Percentiles rank a stretch among this genome's conserved stretches.
Conservation (phyloP, 495 filamentous ascomycete species). For the Neurospora sp. region DNA sequence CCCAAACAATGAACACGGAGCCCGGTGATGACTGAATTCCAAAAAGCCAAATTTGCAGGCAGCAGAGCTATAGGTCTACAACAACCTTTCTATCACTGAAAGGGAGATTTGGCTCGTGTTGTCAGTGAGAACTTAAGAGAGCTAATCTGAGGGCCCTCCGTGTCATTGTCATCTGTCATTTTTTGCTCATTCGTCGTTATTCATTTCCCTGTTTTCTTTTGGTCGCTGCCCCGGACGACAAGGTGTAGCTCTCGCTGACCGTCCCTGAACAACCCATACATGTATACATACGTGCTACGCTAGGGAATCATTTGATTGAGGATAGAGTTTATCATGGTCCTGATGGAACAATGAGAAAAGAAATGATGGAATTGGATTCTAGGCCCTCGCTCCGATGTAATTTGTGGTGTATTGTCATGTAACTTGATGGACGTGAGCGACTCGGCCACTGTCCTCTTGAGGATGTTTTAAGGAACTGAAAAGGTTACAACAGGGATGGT, state of each 20-base stretch:
- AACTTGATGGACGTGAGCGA: too few relatives aligned
- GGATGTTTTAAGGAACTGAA: too few relatives aligned
- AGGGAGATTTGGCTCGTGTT: constrained; percentile 26
- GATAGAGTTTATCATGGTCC: background rate
- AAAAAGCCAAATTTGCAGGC: constrained; percentile 58
- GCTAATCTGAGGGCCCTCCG: constrained; percentile 47
- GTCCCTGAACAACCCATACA: background rate
- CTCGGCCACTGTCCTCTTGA: too few relatives aligned
- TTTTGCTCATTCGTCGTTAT: background rate
- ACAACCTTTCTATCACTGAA: constrained; percentile 1
- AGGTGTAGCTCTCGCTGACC: background rate
- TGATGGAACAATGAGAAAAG: too few relatives aligned
- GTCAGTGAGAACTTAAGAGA: constrained; percentile 49
- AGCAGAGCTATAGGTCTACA: constrained; percentile 26
- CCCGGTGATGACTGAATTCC: constrained; percentile 50
- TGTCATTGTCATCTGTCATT: background rate
- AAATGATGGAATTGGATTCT: too few relatives aligned
- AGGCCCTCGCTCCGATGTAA: too few relatives aligned
- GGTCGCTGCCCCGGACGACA: background rate
- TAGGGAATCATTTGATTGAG: background rate
- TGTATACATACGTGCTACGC: background rate
- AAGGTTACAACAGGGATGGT: too few relatives aligned
- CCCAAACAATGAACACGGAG: constrained; percentile 16
- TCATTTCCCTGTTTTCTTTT: background rate
- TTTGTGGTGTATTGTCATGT: too few relatives aligned